Base-by-base conservation (phyloP, 306 rosid species). In the Abrus precatorius region DNA sequence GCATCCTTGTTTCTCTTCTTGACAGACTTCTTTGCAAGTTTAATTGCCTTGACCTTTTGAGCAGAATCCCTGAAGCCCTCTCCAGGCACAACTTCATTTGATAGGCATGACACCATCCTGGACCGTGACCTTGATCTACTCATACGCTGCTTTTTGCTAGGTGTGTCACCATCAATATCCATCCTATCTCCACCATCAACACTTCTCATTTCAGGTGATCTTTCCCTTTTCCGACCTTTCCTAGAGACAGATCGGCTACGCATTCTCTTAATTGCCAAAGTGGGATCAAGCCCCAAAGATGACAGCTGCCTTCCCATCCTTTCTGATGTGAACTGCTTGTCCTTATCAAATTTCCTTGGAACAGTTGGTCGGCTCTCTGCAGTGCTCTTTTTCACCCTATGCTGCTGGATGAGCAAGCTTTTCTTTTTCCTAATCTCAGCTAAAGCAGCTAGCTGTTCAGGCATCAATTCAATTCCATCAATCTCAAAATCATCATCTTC, bases 231-330 rank as follows among this genome's bases (percentile, higher is more conserved):
- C 55, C 90, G 87, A 33, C 98, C 96, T 81, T 76, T 83, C 62
- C 59, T 79, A 29, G 89, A 68, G 11, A 48, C 80, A 69, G 97
- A 92, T 80, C 59, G 89, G 78, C 98, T 92, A 3, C 92, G 93
- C 63, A 90, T 91, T 73, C 96, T 90, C 69, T 89, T 44, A 53
- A 92, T 79, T 43, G 97, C 96, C 74, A 80, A 30, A 72, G 83
- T 14, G 5, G 97, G 93, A 88, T 92, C 91, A 79, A 92, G 85
- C 77, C 98, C 98, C 84, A 89, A 68, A 50, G 85, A 57, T 11
- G 97, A 88, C 73, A 94, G 73, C 76, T 94, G 92, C 85, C 98
- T 86, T 72, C 94, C 98, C 98, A 94, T 94, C 87, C 95, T 90
- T 75, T 85, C 74, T 12, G 91, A 43, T 1, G 96, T 90, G 85